Evolutionary conservation across 148 eudicot species (phyloP).

Genomic region (Rhododendron henanense): DNA sequence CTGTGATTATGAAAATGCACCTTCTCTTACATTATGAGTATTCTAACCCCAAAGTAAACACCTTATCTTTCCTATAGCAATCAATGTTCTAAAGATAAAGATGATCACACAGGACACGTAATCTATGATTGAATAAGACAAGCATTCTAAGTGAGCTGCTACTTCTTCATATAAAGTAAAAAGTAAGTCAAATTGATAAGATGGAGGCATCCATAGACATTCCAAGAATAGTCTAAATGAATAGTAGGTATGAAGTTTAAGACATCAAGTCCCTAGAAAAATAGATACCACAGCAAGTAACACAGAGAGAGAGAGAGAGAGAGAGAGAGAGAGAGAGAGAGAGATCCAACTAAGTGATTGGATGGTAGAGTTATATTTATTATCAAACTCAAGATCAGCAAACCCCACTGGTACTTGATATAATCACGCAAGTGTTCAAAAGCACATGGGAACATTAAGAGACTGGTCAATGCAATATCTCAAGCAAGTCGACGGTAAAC

Average conservation of each 20-base stretch:
- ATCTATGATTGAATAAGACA: neutral
- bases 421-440: neutral
- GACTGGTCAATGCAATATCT: neutral
- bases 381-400: neutral
- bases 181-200: neutral
- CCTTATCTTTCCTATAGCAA: neutral
- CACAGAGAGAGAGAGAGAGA: neutral
- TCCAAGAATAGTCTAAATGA: neutral
- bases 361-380: neutral
- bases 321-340: neutral
- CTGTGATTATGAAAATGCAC: neutral
- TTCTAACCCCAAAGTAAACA: neutral
- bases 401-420: neutral
- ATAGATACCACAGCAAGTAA: neutral
- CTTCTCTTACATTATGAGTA: neutral
- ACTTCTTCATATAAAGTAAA: neutral
- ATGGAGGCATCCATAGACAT: neutral
- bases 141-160: neutral
- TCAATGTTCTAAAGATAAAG: slow-evolving; percentile 1
- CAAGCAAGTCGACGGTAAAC: neutral
- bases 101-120: neutral
- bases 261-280: neutral
- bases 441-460: neutral
- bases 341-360: neutral
- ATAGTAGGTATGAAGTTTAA: slow-evolving; percentile 1